A percentile compares a stretch with the other conserved stretches of the same genome.
phyloP scores from a whole-genome alignment of 2,329 filamentous ascomycete species.

The Curvularia sp. region DNA sequence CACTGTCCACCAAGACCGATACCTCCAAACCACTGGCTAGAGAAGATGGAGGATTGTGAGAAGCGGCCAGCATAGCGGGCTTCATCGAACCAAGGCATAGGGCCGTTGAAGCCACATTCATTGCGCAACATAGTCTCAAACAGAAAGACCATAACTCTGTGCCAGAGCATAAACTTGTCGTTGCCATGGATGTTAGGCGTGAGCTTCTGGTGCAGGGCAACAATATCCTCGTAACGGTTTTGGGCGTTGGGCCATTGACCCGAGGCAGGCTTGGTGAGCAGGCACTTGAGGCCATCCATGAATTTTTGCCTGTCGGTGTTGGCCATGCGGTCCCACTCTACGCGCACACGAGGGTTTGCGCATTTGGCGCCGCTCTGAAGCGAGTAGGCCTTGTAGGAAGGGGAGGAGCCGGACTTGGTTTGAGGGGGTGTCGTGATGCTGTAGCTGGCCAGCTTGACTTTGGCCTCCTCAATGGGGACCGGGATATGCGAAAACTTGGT shows the following conservation, averaged over 20 bases:
- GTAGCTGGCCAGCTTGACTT: conserved; percentile 9
- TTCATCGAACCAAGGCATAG: conserved; percentile 52
- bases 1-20: conserved; percentile 38
- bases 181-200: conserved; percentile 47
- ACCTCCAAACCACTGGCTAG: conserved; percentile 36
- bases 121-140: conserved; percentile 53
- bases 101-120: conserved; percentile 54
- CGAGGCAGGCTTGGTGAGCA: conserved; percentile 32
- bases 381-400: not conserved
- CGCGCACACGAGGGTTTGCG: conserved; percentile 39
- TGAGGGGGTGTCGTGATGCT: not conserved
- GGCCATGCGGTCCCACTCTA: conserved; percentile 43
- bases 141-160: conserved; percentile 52
- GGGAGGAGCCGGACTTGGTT: not conserved
- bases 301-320: conserved; percentile 36
- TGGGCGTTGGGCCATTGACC: conserved; percentile 36
- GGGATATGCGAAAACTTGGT: conserved; percentile 13
- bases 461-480: conserved; percentile 20
- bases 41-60: conserved; percentile 42
- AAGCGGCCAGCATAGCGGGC: conserved; percentile 43
- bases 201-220: conserved; percentile 44
- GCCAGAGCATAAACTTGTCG: conserved; percentile 54
- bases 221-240: conserved; percentile 47
- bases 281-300: conserved; percentile 40
- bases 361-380: conserved; percentile 27